Conservation (phyloP, 805 yeast species). For the Starmerella vaccinii region DNA sequence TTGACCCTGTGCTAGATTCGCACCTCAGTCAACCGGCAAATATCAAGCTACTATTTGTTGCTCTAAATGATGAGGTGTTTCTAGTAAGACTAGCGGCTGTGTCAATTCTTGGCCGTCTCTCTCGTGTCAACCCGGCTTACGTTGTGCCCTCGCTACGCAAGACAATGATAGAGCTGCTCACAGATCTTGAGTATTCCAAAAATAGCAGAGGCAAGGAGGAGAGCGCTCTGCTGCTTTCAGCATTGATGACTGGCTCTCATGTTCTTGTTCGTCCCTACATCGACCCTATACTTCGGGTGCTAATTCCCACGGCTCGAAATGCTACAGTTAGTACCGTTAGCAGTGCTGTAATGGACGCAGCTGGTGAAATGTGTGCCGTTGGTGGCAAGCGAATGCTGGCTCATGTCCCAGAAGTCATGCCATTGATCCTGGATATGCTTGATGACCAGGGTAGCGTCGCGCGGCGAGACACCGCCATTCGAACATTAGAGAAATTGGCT, state of each 20-base stretch:
- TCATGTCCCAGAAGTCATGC: slow-evolving; percentile 70
- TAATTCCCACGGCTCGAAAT: slow-evolving; percentile 67
- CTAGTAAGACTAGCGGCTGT: slow-evolving; percentile 71
- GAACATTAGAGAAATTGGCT: slow-evolving; percentile 78
- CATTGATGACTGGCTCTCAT: slow-evolving; percentile 65
- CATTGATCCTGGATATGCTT: slow-evolving; percentile 71
- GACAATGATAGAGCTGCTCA: slow-evolving; percentile 70
- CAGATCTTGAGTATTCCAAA: slow-evolving; percentile 74
- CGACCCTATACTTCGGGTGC: slow-evolving; percentile 76
- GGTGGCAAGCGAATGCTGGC: slow-evolving; percentile 77
- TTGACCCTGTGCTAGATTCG: slow-evolving; percentile 73
- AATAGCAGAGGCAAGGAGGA: slow-evolving; percentile 74
- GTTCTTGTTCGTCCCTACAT: slow-evolving; percentile 84
- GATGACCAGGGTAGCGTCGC: slow-evolving; percentile 85
- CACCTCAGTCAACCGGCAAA: slow-evolving; percentile 91
- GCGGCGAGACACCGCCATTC: slow-evolving; percentile 81
- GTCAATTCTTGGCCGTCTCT: slow-evolving; percentile 69
- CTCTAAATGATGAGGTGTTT: slow-evolving; percentile 83
- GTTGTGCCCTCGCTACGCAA: slow-evolving; percentile 87
- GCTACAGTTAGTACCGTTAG: slow-evolving; percentile 64
- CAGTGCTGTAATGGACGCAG: slow-evolving; percentile 69
- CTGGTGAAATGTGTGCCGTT: slow-evolving; percentile 81
- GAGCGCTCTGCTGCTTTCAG: slow-evolving; percentile 62
- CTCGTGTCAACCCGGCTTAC: slow-evolving; percentile 85
- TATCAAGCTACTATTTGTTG: slow-evolving; percentile 72